phyloP scores from a whole-genome alignment of 1,139 yeast genomes.

The Debaryomyces coudertii region DNA sequence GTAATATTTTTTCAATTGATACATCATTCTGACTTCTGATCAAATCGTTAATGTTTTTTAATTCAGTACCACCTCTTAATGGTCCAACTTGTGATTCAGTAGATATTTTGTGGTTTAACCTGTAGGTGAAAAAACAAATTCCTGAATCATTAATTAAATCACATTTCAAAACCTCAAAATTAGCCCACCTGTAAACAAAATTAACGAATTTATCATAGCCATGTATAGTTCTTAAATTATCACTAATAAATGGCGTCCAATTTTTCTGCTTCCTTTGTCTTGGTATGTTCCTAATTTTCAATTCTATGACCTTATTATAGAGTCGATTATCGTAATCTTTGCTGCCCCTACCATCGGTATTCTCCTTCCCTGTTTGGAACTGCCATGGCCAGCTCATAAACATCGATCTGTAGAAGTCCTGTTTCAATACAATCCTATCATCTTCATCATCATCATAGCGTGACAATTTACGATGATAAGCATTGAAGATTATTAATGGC shows the following conservation, averaged over 20 bases:
- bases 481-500: constrained; percentile 40
- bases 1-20: constrained; percentile 20
- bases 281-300: constrained; percentile 25
- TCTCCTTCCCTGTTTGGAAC: constrained; percentile 33
- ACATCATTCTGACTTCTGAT: constrained; percentile 13
- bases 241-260: constrained; percentile 47
- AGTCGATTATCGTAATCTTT: constrained; percentile 21
- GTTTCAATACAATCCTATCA: constrained; percentile 19
- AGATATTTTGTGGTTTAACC: constrained; percentile 21
- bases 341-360: constrained; percentile 26
- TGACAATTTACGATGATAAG: constrained; percentile 31
- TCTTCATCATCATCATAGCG: constrained; percentile 30
- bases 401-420: constrained; percentile 18
- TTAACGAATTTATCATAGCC: constrained; percentile 33
- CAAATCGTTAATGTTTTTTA: constrained; percentile 30
- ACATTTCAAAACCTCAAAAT: constrained; percentile 40
- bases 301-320: constrained; percentile 29
- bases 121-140: constrained; percentile 30
- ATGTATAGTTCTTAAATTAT: constrained; percentile 21
- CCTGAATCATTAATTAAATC: constrained; percentile 28
- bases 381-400: constrained; percentile 28
- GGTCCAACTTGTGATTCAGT: constrained; percentile 32
- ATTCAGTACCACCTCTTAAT: constrained; percentile 43
- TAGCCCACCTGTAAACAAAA: constrained; percentile 43
- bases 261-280: constrained; percentile 39